Base-by-base conservation (phyloP, 106 monocot species). In the Triglochin maritima region DNA sequence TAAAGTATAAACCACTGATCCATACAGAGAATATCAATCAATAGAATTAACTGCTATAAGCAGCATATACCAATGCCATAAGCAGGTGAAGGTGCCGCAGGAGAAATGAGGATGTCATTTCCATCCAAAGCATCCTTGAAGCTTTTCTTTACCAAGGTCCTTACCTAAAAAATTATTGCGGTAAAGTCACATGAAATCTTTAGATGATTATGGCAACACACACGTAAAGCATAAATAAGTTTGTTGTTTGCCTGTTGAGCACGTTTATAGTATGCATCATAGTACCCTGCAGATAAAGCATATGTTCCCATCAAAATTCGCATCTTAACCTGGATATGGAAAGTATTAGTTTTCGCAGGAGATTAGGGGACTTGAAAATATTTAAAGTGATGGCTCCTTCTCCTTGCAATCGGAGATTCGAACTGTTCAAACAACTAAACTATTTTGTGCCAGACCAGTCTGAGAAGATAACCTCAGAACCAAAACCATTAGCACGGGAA, bases 291-390 rank as follows among this genome's bases (percentile, higher is more conserved):
- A 46, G 90, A 96, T 61, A 96, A 74, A 65, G 85, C 95, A 80
- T 96, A 96, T 52, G 94, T 94, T 72, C 94, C 95, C 95, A 90
- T 96, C 74, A 96, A 79, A 75, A 96, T 90, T 85, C 95, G 90
- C 90, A 85, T 87, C 76, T 96, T 96, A 43, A 90, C 95, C 95
- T 96, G 64, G 6, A 63, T 63, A 55, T 10, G 55, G 55, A 9
- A 12, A 12, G 55, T 12, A 55, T 55, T 3, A 4, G 14, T 12
- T 47, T 63, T 63, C 5, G 13, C 45, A 63, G 11, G 46, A 1
- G 7, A 62, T 10, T 29, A 9, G 3, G 11, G 41, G 1, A 4
- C 9, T 42, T 62, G 44, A 11, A 62, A 29, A n/a, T 10, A 62
- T 3, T 11, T 62, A 62, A 16, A 46, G n/a, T 29, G 42, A 7